A percentile compares a stretch with the other conserved stretches of the same genome.
These are phyloP conservation scores for Paspalum notatum DNA, from an alignment of 176 grass and related monocot genomes.

Conservation along the genomic window DNA sequence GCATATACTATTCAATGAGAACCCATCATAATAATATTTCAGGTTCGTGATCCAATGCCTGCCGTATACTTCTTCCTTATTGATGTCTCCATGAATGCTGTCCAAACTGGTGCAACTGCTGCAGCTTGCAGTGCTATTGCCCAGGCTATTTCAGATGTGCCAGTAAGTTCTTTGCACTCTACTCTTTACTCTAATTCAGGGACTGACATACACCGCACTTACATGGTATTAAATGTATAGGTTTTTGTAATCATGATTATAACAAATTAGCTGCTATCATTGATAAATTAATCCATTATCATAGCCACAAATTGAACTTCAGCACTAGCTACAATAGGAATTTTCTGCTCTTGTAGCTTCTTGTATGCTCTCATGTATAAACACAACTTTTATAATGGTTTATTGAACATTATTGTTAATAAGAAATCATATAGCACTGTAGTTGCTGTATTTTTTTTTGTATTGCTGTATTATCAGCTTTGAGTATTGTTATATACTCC, in stretches of 20 bases:
- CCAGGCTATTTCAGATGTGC: constrained; percentile 82
- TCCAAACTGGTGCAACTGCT: constrained; percentile 89
- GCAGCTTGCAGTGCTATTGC: constrained; percentile 94
- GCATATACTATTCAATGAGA: constrained; percentile 15
- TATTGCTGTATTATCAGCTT: not conserved
- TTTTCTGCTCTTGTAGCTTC: not conserved
- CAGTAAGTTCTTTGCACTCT: constrained; percentile 59
- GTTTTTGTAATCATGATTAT: not conserved
- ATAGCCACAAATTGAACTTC: not conserved
- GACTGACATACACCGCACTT: not conserved
- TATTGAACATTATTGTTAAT: not conserved
- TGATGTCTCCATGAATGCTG: constrained; percentile 94
- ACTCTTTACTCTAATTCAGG: not conserved
- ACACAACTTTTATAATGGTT: not conserved
- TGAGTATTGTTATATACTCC: constrained; percentile 17
- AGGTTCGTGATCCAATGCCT: constrained; percentile 98
- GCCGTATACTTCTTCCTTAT: constrained; percentile 96
- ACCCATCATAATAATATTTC: constrained; percentile 40
- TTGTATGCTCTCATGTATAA: constrained; percentile 7
- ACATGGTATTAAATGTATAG: not conserved
- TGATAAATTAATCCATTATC: not conserved
- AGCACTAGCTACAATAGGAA: not conserved
- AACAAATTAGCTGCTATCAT: constrained; percentile 13
- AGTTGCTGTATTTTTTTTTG: not conserved
- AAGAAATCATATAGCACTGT: not conserved